Conservation (phyloP, 495 filamentous ascomycete genomes). For the Hypomontagnella submonticulosa region DNA sequence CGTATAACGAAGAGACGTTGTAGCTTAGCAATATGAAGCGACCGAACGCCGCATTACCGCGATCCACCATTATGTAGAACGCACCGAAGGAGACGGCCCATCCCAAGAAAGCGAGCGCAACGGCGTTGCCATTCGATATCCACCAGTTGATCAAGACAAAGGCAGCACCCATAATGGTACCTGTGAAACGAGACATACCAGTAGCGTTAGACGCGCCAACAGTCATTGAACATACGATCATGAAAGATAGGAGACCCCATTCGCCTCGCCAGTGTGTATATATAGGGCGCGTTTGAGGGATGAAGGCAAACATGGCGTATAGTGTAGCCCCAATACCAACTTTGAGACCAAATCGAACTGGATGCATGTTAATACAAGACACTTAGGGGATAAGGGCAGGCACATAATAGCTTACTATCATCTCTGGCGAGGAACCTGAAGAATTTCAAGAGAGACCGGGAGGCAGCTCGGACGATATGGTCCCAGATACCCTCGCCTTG, state of each 20-base stretch:
- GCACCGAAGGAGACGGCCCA: constrained; percentile 83
- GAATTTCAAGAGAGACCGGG: constrained; percentile 52
- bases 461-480: constrained; percentile 49
- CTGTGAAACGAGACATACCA: constrained; percentile 84
- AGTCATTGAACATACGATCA: constrained; percentile 98
- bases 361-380: constrained; percentile 44
- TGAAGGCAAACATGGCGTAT: constrained; percentile 87
- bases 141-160: constrained; percentile 83
- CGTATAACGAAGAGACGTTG: constrained; percentile 95
- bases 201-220: constrained; percentile 95
- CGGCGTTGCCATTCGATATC: constrained; percentile 74
- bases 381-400: neutral
- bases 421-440: constrained; percentile 59
- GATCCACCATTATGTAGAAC: constrained; percentile 87
- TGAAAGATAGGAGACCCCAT: constrained; percentile 96
- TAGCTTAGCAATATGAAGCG: constrained; percentile 94
- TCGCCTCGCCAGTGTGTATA: constrained; percentile 94
- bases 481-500: constrained; percentile 46
- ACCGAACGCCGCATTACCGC: constrained; percentile 87
- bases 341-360: constrained; percentile 82
- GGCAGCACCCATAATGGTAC: constrained; percentile 83
- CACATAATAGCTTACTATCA: constrained; percentile 55
- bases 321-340: constrained; percentile 88
- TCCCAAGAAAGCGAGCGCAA: constrained; percentile 78
- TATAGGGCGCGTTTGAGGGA: constrained; percentile 77